These are phyloP conservation scores for Bruguiera sexangula DNA, from an alignment of 345 rosid species.

Conservation along the genomic window DNA sequence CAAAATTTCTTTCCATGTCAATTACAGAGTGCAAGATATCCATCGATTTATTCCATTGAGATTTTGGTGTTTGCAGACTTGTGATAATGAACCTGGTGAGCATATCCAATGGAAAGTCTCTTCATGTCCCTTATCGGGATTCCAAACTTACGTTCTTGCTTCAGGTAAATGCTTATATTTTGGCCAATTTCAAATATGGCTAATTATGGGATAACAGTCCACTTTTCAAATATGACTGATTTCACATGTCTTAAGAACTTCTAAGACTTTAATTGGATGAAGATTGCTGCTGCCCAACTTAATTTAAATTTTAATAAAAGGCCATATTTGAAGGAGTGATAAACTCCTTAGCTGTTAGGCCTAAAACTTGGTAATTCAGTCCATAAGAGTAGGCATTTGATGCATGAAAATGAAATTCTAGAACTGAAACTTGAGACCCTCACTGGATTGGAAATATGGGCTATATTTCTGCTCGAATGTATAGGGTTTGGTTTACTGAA, in stretches of 20 bases:
- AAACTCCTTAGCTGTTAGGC: not conserved
- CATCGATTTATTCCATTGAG: conserved; percentile 4
- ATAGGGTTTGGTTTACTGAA: not conserved
- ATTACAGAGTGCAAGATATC: conserved; percentile 5
- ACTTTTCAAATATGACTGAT: not conserved
- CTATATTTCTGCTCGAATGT: not conserved
- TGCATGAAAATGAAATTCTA: not conserved
- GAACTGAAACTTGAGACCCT: not conserved
- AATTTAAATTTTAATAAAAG: not conserved
- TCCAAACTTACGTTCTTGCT: conserved; percentile 98
- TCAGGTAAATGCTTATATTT: conserved; percentile 49
- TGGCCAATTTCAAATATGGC: no score
- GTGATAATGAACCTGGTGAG: conserved; percentile 98
- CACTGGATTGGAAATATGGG: not conserved
- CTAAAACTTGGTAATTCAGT: not conserved
- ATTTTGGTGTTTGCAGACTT: conserved; percentile 54
- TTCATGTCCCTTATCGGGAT: conserved; percentile 95
- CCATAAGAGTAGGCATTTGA: not conserved
- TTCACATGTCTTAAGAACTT: no score
- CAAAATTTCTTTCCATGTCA: not conserved
- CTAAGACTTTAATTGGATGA: no score
- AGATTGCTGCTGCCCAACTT: not conserved
- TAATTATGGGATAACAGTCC: not conserved
- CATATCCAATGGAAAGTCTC: conserved; percentile 91
- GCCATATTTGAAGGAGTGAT: not conserved